Percentiles rank a stretch among this genome's conserved stretches.
These are phyloP conservation scores for Annulohypoxylon truncatum DNA, from an alignment of 2,329 filamentous ascomycete species.

Conservation along the genomic window DNA sequence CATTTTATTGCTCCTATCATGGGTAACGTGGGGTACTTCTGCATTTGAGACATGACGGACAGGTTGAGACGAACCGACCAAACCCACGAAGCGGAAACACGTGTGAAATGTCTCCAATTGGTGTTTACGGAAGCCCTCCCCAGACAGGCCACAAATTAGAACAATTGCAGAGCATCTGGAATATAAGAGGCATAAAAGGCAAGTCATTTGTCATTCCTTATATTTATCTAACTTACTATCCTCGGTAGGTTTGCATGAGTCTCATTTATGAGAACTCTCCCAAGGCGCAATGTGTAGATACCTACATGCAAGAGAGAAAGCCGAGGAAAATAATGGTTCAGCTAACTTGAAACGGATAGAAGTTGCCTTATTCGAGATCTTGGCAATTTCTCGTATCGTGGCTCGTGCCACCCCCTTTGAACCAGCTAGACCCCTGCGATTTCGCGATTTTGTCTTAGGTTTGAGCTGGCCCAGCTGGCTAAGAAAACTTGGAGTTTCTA, in stretches of 20 bases:
- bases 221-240: not conserved
- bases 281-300: not conserved
- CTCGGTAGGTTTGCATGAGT: not conserved
- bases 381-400: constrained; percentile 5
- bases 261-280: not conserved
- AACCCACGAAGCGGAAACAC: constrained; percentile 10
- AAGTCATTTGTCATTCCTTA: not conserved
- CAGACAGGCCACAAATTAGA: not conserved
- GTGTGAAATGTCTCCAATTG: constrained; percentile 6
- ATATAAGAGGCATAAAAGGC: not conserved
- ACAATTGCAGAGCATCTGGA: not conserved
- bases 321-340: not conserved
- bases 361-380: constrained; percentile 7
- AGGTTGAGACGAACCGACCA: constrained; percentile 16
- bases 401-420: constrained; percentile 25
- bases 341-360: constrained; percentile 10
- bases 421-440: constrained; percentile 4
- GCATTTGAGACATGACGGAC: constrained; percentile 14
- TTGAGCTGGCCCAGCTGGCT: not conserved
- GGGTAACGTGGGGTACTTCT: not conserved
- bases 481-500: constrained; percentile 5
- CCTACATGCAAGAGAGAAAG: not conserved
- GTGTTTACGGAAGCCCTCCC: not conserved
- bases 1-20: not conserved
- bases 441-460: constrained; percentile 4